Evolutionary conservation across 2,329 filamentous ascomycete genomes (phyloP).

Genomic region (Talaromyces verruculosus): DNA sequence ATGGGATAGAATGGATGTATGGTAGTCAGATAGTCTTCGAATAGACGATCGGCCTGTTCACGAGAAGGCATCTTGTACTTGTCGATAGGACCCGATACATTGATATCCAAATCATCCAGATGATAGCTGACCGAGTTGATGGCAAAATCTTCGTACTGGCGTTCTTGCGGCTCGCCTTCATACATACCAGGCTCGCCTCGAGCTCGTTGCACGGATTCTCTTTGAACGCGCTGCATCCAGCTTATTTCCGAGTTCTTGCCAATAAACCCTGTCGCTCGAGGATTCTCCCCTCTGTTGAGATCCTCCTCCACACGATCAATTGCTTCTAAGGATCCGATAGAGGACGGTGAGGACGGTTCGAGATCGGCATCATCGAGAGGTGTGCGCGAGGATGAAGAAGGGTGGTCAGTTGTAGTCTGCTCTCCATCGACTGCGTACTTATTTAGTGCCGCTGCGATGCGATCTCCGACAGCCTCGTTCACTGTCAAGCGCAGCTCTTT

Average conservation of each 20-base stretch:
- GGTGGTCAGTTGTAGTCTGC: constrained; percentile 26
- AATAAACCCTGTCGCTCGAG: constrained; percentile 44
- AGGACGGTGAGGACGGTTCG: constrained; percentile 33
- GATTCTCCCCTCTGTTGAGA: constrained; percentile 38
- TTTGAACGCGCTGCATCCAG: constrained; percentile 46
- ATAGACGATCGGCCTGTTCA: constrained; percentile 42
- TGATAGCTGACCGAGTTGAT: constrained; percentile 43
- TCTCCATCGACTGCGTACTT: constrained; percentile 34
- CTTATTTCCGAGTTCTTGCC: constrained; percentile 50
- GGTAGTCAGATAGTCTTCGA: constrained; percentile 44
- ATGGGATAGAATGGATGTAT: constrained; percentile 48
- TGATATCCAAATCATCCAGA: constrained; percentile 47
- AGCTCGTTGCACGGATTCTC: constrained; percentile 39
- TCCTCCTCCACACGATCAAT: constrained; percentile 50
- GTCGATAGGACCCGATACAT: constrained; percentile 39
- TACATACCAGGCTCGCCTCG: constrained; percentile 31
- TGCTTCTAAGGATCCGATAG: constrained; percentile 46
- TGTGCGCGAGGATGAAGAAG: constrained; percentile 32
- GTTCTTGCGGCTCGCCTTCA: constrained; percentile 26
- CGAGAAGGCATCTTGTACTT: constrained; percentile 44
- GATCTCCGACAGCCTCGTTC: constrained; percentile 34
- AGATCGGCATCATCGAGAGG: constrained; percentile 31
- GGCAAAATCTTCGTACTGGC: constrained; percentile 34
- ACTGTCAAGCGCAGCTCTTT: constrained; percentile 37
- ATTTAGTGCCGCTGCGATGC: constrained; percentile 39